Evolutionary conservation across 140 eudicot genomes (phyloP).

Genomic region (Oenanthe javanica): DNA sequence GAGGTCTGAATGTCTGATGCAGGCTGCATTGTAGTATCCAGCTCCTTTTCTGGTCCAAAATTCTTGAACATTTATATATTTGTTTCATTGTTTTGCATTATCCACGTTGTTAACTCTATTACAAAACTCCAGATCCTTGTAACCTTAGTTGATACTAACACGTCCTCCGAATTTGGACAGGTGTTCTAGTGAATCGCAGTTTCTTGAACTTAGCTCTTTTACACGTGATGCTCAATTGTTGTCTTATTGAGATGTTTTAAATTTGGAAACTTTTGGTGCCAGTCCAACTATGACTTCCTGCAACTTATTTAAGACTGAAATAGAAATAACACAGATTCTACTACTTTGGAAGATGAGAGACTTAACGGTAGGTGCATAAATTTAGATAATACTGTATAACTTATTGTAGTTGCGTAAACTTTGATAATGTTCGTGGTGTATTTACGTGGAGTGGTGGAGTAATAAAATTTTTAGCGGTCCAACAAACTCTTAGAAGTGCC

Average conservation of each 20-base stretch:
- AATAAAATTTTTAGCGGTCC: neutral
- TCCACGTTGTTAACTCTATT: conserved; percentile 55
- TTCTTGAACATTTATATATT: conserved; percentile 29
- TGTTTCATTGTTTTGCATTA: conserved; percentile 42
- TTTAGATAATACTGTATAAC: too few relatives aligned
- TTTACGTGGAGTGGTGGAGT: too few relatives aligned
- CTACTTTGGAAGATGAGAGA: too few relatives aligned
- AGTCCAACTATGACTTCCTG: conserved; percentile 78
- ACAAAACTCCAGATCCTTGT: conserved; percentile 58
- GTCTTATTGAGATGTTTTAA: conserved; percentile 23
- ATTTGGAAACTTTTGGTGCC: conserved; percentile 45
- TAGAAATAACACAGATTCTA: too few relatives aligned
- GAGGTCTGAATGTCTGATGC: conserved; percentile 64
- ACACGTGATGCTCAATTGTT: conserved; percentile 40
- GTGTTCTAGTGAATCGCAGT: conserved; percentile 35
- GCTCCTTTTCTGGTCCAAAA: conserved; percentile 41
- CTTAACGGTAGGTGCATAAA: too few relatives aligned
- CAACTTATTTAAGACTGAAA: conserved; percentile 21
- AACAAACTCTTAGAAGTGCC: too few relatives aligned
- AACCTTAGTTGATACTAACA: conserved; percentile 32
- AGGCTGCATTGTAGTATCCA: conserved; percentile 47
- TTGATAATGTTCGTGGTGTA: too few relatives aligned
- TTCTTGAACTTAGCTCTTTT: conserved; percentile 32
- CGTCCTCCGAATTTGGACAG: conserved; percentile 33
- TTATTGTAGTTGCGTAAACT: too few relatives aligned